Evolutionary conservation across 1,284 basidiomycete species (phyloP), one percentile per base, ranked within the genome.

Genomic region (Trametes polyzona): DNA sequence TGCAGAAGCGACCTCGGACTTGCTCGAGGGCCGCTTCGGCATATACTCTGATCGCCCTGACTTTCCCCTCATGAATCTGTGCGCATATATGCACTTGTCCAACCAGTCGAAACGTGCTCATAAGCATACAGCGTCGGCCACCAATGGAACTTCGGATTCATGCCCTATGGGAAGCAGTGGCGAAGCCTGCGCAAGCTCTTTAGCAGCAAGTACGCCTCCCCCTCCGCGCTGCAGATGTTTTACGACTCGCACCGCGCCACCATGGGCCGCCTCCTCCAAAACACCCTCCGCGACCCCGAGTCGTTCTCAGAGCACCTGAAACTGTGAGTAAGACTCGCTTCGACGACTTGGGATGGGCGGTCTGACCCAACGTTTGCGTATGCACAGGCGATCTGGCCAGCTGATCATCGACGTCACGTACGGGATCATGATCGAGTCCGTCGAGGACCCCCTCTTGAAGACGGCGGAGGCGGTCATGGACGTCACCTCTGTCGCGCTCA

Each of bases 21-120:
- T 89, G 42, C 71, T 89, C 58, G 86, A 87, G 56, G 83, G 79
- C 62, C 80, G 83, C 24, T 83, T 84, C 8, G 73, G 74, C 9
- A 82, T 86, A 46, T 88, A 88, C 67, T 82, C 84, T 8, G 86
- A 88, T 24, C 56, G 56, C n/a, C 52, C 52, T 16, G 37, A 32
- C 8, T 52, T 57, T n/a, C 55, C 55, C 5, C 48, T 57, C 27
- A 57, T 57, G 42, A 32, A 52, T 30, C 14, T 57, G 55, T 57
- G 16, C 30, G 55, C 21, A 3, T 24, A 1, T 10, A 12, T 12
- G 10, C 23, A 5, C 29, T 17, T 9, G n/a, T 27, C 8, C 1
- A 6, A 3, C 40, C 7, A 14, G 12, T 5, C 17, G 29, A n/a
- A 46, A 32, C 3, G 27, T 21, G 17, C 17, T 21, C 30, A 30